These are phyloP conservation scores for Aspergillus haitiensis DNA, from an alignment of 495 filamentous ascomycete genomes.

Conservation along the genomic window DNA sequence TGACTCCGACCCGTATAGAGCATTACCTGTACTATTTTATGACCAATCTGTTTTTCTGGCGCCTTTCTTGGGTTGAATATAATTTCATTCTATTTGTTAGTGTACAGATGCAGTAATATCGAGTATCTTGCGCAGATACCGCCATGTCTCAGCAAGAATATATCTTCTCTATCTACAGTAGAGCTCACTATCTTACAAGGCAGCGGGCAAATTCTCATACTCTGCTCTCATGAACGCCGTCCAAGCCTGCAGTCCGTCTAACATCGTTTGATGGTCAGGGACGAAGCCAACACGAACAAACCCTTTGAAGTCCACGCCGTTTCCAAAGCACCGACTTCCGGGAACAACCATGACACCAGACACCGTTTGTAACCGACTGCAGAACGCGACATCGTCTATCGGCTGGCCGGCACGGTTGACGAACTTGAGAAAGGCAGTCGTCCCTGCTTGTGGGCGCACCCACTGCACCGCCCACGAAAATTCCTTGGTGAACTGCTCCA, in stretches of 20 bases:
- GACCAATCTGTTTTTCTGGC: too few species aligned
- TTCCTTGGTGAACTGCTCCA: conserved; percentile 68
- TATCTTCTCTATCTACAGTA: too few species aligned
- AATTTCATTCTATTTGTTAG: neutral
- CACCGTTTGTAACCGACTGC: conserved; percentile 64
- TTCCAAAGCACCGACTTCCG: conserved; percentile 73
- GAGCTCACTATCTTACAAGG: neutral
- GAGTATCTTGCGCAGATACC: too few species aligned
- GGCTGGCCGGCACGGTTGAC: conserved; percentile 55
- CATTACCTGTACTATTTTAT: too few species aligned
- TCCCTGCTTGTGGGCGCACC: conserved; percentile 77
- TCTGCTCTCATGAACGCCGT: neutral
- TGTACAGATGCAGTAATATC: neutral
- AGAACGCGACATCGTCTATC: conserved; percentile 72
- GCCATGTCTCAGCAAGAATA: too few species aligned
- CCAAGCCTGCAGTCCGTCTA: neutral
- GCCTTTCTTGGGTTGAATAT: too few species aligned
- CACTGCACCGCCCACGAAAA: conserved; percentile 65
- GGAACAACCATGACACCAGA: conserved; percentile 78
- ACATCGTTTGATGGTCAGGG: neutral
- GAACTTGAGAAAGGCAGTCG: conserved; percentile 78
- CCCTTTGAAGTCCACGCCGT: conserved; percentile 68
- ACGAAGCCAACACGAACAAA: conserved; percentile 80
- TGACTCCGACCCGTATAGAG: too few species aligned
- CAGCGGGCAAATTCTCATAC: neutral